Evolutionary conservation across 345 rosid species (phyloP), one percentile per base, ranked within the genome.

Genomic region (Tarenaya hassleriana): DNA sequence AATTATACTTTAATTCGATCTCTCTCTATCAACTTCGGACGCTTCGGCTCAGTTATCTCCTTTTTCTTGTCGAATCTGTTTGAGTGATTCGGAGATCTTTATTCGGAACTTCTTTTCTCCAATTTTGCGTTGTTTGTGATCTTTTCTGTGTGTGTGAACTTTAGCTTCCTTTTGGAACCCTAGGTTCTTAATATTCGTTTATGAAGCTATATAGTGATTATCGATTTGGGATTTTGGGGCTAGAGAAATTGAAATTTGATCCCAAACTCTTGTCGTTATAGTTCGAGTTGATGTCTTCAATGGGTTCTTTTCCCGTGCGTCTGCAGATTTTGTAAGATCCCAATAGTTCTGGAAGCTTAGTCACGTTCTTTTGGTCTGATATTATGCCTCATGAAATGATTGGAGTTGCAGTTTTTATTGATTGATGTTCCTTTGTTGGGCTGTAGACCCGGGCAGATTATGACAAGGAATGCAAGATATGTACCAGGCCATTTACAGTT

Each of bases 401-500:
- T 52, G 0, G 44, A n/a, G 38, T 51, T 41, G n/a, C 40, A 58
- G 0, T 52, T 19, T 47, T 29, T 24, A 2, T 24, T 24, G n/a
- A n/a, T n/a, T n/a, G n/a, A n/a, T n/a, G n/a, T 24, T 24, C 29
- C 5, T 24, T 24, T 24, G n/a, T 62, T 50, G 52, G 34, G 13
- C 33, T 69, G 63, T 67, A 88, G 98, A 84, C 96, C 7, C 72
- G 58, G 60, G 94, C 98, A 34, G 73, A 79, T 40, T 88, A 76
- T 67, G 98, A 88, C 51, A 88, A 92, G 71, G 98, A 88, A 65
- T 92, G 98, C 81, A 92, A 92, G 77, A 92, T 92, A 47, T 92
- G 98, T 56, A 86, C 92, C 0, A 69, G 97, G 8, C 97, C 97
- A 2, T 90, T 90, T 62, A 86, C 96, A 8, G 97, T 90, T 19